phyloP scores from a whole-genome alignment of 768 basidiomycete species.

The Mycena vitilis region DNA sequence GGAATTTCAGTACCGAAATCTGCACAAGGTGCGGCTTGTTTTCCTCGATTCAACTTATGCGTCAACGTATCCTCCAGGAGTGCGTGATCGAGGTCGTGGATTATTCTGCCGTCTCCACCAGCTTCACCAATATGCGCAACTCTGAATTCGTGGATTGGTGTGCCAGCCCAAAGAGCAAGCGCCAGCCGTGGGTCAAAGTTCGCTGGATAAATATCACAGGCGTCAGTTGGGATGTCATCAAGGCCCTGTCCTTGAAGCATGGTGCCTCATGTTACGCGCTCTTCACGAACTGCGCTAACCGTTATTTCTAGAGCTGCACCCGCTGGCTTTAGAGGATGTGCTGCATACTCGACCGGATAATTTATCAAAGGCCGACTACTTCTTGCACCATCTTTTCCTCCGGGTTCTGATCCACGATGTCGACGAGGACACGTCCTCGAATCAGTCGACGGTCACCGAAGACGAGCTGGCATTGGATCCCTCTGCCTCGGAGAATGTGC shows the following conservation, averaged over 20 bases:
- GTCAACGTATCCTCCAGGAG: constrained; percentile 43
- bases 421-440: constrained; percentile 11
- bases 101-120: constrained; percentile 62
- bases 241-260: constrained; percentile 67
- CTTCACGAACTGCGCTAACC: constrained; percentile 28
- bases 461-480: constrained; percentile 23
- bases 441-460: not conserved
- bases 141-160: constrained; percentile 60
- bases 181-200: constrained; percentile 56
- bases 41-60: no score
- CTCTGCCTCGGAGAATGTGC: not conserved
- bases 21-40: constrained; percentile 43
- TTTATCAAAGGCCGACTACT: constrained; percentile 60
- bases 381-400: constrained; percentile 71
- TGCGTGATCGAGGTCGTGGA: constrained; percentile 72
- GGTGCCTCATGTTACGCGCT: constrained; percentile 49
- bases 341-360: constrained; percentile 65
- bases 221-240: constrained; percentile 72
- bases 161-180: constrained; percentile 43
- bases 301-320: constrained; percentile 63
- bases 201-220: constrained; percentile 78
- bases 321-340: constrained; percentile 74
- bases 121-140: constrained; percentile 61
- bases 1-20: constrained; percentile 58
- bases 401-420: constrained; percentile 53